Conservation (phyloP, 73 alveolate species). For the Uronychia setigera region DNA sequence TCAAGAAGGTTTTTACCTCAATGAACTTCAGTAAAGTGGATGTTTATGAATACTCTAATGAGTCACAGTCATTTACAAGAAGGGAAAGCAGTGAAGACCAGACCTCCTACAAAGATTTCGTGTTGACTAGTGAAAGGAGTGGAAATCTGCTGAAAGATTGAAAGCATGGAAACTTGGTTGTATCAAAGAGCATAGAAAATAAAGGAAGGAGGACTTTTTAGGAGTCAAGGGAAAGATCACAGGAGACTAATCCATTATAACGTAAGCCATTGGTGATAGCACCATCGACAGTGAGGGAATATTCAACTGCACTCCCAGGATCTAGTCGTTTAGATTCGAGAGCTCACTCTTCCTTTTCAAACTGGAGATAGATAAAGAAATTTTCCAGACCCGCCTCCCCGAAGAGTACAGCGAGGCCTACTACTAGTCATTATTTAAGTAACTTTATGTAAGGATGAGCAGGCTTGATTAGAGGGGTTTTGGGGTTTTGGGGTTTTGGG, state of each 20-base stretch:
- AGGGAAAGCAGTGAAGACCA: not conserved
- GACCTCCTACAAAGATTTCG: no score
- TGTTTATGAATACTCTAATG: not conserved
- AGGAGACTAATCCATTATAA: not conserved
- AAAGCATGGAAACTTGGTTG: no score
- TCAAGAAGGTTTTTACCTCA: not conserved
- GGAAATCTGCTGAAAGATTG: no score
- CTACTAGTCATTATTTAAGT: no score
- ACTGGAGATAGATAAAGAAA: not conserved
- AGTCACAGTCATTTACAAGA: not conserved
- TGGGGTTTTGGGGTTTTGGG: no score
- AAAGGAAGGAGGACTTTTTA: no score
- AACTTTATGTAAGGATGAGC: no score
- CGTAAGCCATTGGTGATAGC: not conserved
- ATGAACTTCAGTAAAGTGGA: slow-evolving; percentile 8
- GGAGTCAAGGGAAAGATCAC: no score
- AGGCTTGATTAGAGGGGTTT: no score
- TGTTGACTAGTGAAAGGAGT: no score
- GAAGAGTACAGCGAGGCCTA: not conserved
- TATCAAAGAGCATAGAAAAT: no score
- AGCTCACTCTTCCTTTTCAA: not conserved
- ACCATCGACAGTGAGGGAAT: not conserved
- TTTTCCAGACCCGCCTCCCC: not conserved
- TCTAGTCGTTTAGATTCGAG: not conserved
- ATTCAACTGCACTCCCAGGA: not conserved